phyloP scores from a whole-genome alignment of 768 basidiomycete genomes.

The Tulasnella sp. region DNA sequence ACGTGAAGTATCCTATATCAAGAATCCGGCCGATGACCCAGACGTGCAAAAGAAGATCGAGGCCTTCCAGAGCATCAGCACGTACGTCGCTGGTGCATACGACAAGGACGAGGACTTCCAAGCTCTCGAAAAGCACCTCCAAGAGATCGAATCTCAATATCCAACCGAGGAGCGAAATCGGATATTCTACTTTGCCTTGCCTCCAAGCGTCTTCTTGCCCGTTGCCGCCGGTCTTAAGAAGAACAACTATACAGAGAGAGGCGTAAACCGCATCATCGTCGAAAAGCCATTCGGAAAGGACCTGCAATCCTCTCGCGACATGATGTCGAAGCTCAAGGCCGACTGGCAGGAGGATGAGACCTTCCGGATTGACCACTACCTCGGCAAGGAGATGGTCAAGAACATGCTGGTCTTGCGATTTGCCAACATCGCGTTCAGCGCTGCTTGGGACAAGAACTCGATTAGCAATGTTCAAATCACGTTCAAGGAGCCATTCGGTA shows the following conservation, averaged over 20 bases:
- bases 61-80: constrained; percentile 71
- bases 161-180: constrained; percentile 58
- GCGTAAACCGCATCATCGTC: constrained; percentile 86
- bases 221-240: constrained; percentile 78
- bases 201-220: constrained; percentile 90
- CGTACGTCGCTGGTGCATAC: constrained; percentile 83
- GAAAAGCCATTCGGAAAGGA: constrained; percentile 99
- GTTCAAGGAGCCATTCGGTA: constrained; percentile 99
- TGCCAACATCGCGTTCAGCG: constrained; percentile 82
- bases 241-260: constrained; percentile 64
- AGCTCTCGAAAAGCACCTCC: constrained; percentile 64
- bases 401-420: constrained; percentile 93
- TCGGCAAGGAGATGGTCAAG: constrained; percentile 99
- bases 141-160: constrained; percentile 68
- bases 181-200: constrained; percentile 94
- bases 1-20: constrained; percentile 79
- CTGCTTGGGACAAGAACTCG: constrained; percentile 91
- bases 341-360: constrained; percentile 97
- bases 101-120: constrained; percentile 76
- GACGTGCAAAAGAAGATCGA: constrained; percentile 56
- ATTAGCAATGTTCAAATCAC: constrained; percentile 98
- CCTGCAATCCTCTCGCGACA: constrained; percentile 68
- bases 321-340: constrained; percentile 70
- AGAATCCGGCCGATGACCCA: constrained; percentile 57
- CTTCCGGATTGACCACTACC: constrained; percentile 98